Base-by-base conservation (phyloP, 441 rosid genomes). In the Breynia disticha region DNA sequence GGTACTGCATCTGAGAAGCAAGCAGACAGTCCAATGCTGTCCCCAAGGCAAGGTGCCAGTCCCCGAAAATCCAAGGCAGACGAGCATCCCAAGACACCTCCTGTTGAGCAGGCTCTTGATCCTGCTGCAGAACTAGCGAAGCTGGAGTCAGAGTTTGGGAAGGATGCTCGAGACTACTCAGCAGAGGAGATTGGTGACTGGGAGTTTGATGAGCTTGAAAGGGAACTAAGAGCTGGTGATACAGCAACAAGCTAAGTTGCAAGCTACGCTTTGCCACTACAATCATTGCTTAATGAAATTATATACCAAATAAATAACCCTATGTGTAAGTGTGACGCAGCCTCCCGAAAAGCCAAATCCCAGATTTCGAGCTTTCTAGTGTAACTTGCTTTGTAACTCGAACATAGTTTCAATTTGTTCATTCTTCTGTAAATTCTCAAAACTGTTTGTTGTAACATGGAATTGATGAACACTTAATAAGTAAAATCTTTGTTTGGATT, bases 161-260 rank as follows among this genome's bases (percentile, higher is more conserved):
- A 89, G 69, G 86, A 70, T 56, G 73, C 71, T 48, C 81, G 64
- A 53, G 93, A 87, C 71, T 89, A 89, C 76, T 72, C 90, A 0
- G 51, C 69, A 0, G 90, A 80, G 56, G 99, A 93, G 72, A 80
- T 93, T 55, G 84, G 80, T 62, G 97, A 71, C 64, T 93, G 99
- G 97, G 99, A 93, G 69, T 93, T 93, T 24, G 99, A 93, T 50
- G 97, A 93, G 73, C 96, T 89, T 7, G 96, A 93, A 66, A 82
- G 77, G 69, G 99, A 89, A 71, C 59, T 93, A 56, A 79, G 63
- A 64, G 70, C 76, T 17, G 75, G 74, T 11, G 80, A 79, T 60
- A 39, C 81, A 22, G 48, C 74, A 10, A 22, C 66, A 3, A 46
- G 59, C 44, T 62, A n/a, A 79, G 54, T 69, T 67, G 59, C 53